Conservation (phyloP, 371 early-diverging fungal species). For the Mucor sp. region DNA sequence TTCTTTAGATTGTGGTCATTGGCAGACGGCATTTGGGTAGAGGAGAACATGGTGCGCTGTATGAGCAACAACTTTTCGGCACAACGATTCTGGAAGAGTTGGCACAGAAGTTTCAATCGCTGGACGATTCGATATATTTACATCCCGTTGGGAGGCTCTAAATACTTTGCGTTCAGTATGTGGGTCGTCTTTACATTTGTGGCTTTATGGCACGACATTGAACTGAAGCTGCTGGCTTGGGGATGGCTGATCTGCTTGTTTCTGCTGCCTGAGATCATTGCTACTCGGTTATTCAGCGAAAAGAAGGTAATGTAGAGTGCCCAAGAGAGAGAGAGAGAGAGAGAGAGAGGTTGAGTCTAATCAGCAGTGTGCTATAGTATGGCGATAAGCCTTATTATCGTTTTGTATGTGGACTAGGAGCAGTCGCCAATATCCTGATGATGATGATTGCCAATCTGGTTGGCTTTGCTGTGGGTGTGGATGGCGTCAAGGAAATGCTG, state of each 20-base stretch:
- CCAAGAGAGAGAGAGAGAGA: too few relatives aligned
- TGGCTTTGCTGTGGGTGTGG: constrained; percentile 90
- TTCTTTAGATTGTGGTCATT: constrained; percentile 93
- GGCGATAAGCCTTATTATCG: constrained; percentile 71
- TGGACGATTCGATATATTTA: constrained; percentile 93
- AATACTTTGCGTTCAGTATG: constrained; percentile 66
- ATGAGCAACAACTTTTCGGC: constrained; percentile 92
- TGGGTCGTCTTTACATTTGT: constrained; percentile 93
- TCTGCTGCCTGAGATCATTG: constrained; percentile 82
- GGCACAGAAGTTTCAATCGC: constrained; percentile 90
- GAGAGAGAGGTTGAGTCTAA: background rate
- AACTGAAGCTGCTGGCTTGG: constrained; percentile 88
- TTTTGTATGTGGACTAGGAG: constrained; percentile 81
- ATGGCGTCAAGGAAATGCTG: constrained; percentile 76
- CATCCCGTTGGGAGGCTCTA: constrained; percentile 86
- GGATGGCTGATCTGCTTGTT: constrained; percentile 90
- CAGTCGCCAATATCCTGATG: constrained; percentile 79
- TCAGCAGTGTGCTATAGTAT: constrained; percentile 39
- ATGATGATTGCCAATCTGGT: constrained; percentile 96
- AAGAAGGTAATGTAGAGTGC: constrained; percentile 40
- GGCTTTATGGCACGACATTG: constrained; percentile 94
- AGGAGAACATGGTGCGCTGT: constrained; percentile 94
- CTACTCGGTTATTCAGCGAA: constrained; percentile 60
- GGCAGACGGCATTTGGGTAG: constrained; percentile 81
- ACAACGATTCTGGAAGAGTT: constrained; percentile 89